Percentiles rank a stretch among this genome's conserved stretches.
phyloP scores from a whole-genome alignment of 139 green algal genomes.

The Edaphochlamys debaryana region DNA sequence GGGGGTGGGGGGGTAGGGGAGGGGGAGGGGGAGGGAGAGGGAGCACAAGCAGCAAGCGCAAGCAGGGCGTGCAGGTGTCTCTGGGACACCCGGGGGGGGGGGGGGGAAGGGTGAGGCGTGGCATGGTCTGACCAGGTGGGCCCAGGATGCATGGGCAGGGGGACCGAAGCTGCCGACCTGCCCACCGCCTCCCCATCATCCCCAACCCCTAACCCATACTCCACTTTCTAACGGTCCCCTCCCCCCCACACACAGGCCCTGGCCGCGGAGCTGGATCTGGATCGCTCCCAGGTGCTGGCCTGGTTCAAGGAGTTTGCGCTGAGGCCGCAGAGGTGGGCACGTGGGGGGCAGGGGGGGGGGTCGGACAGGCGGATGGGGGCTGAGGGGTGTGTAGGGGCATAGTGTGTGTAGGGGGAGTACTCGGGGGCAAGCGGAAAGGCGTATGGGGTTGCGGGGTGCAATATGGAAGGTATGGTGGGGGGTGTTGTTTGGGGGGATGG shows the following conservation, averaged over 20 bases:
- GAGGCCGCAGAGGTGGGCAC: slow-evolving; percentile 21
- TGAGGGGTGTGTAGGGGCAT: too few species aligned
- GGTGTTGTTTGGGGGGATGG: too few species aligned
- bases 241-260: slow-evolving; percentile 38
- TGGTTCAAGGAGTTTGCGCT: slow-evolving; percentile 50
- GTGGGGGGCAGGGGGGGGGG: background rate
- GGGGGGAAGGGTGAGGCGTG: too few species aligned
- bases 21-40: background rate
- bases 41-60: background rate
- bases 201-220: too few species aligned
- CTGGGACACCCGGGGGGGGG: too few species aligned
- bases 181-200: too few species aligned
- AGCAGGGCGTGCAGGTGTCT: background rate
- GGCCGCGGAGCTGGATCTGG: slow-evolving; percentile 40
- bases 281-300: slow-evolving; percentile 35
- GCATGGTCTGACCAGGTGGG: background rate
- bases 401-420: too few species aligned
- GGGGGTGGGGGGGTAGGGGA: too few species aligned
- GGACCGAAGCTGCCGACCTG: background rate
- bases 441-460: too few species aligned
- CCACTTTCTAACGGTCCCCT: background rate
- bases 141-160: too few species aligned
- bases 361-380: background rate
- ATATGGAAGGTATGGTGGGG: too few species aligned
- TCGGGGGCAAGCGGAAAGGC: too few species aligned